Conservation (phyloP, 345 rosid species). For the Mangifera indica region DNA sequence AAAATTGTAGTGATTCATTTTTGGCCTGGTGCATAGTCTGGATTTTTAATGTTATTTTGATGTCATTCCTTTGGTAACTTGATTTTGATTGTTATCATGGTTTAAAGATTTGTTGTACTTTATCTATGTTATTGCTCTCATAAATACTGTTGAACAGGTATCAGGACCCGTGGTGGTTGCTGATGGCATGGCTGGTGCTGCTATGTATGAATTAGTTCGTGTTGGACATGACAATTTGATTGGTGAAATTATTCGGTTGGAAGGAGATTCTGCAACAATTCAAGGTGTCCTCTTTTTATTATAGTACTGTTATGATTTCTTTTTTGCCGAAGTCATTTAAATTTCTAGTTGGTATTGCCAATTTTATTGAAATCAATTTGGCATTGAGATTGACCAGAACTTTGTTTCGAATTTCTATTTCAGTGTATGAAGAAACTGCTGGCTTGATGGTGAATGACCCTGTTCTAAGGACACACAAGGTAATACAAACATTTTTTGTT, state of each 20-base stretch:
- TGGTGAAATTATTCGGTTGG: conserved; percentile 96
- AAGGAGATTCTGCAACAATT: conserved; percentile 98
- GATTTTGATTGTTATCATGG: neutral
- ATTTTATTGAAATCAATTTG: neutral
- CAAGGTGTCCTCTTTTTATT: conserved; percentile 56
- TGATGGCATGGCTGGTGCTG: conserved; percentile 99
- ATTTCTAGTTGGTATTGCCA: neutral
- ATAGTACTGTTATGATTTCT: neutral
- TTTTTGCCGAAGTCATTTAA: neutral
- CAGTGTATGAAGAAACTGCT: conserved; percentile 97
- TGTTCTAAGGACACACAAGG: conserved; percentile 91
- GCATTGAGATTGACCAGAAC: conserved; percentile 13
- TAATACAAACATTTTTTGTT: conserved; percentile 12
- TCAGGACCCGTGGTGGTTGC: conserved; percentile 99
- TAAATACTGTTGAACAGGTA: conserved; percentile 49
- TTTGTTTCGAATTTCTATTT: conserved; percentile 9
- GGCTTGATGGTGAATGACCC: conserved; percentile 96
- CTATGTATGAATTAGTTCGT: conserved; percentile 99
- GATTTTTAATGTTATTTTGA: neutral
- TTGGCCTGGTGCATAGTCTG: neutral
- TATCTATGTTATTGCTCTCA: neutral
- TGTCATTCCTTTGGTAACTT: neutral
- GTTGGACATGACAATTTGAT: conserved; percentile 95
- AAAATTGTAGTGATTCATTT: neutral
- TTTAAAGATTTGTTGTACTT: neutral